Base-by-base conservation (phyloP, 2,329 filamentous ascomycete species). In the Fusarium dimerum region DNA sequence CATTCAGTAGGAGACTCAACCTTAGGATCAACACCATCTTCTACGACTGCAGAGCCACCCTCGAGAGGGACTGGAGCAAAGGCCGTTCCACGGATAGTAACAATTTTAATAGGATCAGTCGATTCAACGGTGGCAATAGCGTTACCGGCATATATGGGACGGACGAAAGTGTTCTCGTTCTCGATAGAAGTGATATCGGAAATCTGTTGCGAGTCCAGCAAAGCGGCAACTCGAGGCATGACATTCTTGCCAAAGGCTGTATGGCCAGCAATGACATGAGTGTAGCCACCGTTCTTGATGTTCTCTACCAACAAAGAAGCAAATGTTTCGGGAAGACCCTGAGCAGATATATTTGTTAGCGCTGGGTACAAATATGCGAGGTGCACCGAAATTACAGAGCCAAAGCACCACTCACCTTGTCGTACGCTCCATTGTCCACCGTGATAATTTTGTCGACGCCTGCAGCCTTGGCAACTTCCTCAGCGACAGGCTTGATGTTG, bases 71-170 rank as follows among this genome's bases (percentile, higher is more conserved):
- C 86, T 40, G 89, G 81, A 30, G 91, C 81, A 77, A 99, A 99
- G 1, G 94, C 89, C 3, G 94, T 97, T 59, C 92, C 92, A 68
- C 94, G 88, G 59, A 97, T 88, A 36, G 94, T 99, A 66, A 99
- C 83, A 48, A 97, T 71, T 76, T 97, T 99, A 71, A 91, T 84
- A 15, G 80, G 70, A 68, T 99, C 94, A 57, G 83, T 84, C 3
- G 92, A 96, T 74, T 97, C 90, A 53, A 99, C 92, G 10, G 94
- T 99, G 36, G 95, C 85, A 68, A 99, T 96, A 44, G 93, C 94
- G 70, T 99, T 99, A 50, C 94, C 94, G 52, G 94, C 94, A 72
- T 99, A 99, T 68, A 99, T 97, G 29, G 94, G 93, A 51, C 94
- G 89, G 50, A 97, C 88, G 67, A 99, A 99, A 12, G 91, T 97